Evolutionary conservation across 495 filamentous ascomycete species (phyloP).

Genomic region (Aspergillus coremiiformis): DNA sequence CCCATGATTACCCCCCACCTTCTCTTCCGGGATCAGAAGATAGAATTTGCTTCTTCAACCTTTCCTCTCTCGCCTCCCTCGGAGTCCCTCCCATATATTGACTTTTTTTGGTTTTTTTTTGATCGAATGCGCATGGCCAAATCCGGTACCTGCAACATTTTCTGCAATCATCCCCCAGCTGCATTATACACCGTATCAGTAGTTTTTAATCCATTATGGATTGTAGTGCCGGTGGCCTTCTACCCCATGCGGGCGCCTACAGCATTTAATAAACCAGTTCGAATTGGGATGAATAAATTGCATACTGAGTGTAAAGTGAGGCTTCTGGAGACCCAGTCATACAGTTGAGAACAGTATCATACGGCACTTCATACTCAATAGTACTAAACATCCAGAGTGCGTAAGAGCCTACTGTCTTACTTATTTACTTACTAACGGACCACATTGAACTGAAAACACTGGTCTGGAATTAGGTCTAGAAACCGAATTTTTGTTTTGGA

Average conservation of each 20-base stretch:
- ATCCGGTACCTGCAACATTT: background rate
- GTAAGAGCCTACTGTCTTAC: too few species aligned
- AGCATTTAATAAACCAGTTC: background rate
- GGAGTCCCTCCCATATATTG: background rate
- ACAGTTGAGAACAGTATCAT: background rate
- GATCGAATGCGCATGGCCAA: background rate
- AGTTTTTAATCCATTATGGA: background rate
- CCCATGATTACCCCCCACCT: background rate
- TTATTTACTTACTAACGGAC: background rate
- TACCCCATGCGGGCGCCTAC: background rate
- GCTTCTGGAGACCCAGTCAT: background rate
- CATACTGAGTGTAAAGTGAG: background rate
- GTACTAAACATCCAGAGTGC: background rate
- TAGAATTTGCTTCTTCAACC: background rate
- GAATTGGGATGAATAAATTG: background rate
- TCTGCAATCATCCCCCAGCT: background rate
- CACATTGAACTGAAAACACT: background rate
- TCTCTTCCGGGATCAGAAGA: background rate
- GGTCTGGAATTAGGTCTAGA: background rate
- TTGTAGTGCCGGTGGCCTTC: too few species aligned
- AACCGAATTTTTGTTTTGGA: background rate
- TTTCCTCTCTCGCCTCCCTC: background rate
- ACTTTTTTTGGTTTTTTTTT: background rate
- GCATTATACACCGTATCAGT: background rate
- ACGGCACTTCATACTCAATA: background rate